Evolutionary conservation across 306 rosid genomes (phyloP).

Genomic region (Crotalaria pallida): DNA sequence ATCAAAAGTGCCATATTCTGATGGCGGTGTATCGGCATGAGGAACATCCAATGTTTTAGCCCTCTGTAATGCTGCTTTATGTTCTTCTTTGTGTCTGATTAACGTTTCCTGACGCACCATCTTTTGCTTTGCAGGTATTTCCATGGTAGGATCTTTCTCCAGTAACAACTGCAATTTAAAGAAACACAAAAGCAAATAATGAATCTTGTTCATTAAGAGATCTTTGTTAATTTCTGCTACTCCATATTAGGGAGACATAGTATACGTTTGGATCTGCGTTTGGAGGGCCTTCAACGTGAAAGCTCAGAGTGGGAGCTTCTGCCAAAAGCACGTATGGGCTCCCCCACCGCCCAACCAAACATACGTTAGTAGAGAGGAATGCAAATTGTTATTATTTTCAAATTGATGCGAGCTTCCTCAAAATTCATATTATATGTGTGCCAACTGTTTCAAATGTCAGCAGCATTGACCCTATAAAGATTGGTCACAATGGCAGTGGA

Average conservation of each 20-base stretch:
- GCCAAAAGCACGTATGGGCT: no score
- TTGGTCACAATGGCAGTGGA: no score
- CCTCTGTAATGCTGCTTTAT: conserved; percentile 83
- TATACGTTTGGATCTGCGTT: no score
- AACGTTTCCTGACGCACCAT: conserved; percentile 77
- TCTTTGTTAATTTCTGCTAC: background rate
- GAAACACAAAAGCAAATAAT: conserved; percentile 9
- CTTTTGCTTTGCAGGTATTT: conserved; percentile 65
- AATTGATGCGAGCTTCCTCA: background rate
- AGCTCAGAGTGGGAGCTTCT: no score
- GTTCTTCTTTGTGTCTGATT: conserved; percentile 52
- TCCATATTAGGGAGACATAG: background rate
- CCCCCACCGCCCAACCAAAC: no score
- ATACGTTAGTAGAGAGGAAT: no score
- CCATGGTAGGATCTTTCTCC: conserved; percentile 51
- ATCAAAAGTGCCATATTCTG: conserved; percentile 76
- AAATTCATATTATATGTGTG: background rate
- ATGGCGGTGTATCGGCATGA: conserved; percentile 62
- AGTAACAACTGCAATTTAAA: conserved; percentile 50
- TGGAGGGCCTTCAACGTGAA: no score
- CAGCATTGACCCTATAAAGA: no score
- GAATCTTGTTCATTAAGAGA: background rate
- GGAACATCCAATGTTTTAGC: conserved; percentile 81
- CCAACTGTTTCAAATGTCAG: background rate
- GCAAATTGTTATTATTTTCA: background rate